Evolutionary conservation across 192 early-diverging fungal genomes (phyloP).

Genomic region (Chytriomyces sp.): DNA sequence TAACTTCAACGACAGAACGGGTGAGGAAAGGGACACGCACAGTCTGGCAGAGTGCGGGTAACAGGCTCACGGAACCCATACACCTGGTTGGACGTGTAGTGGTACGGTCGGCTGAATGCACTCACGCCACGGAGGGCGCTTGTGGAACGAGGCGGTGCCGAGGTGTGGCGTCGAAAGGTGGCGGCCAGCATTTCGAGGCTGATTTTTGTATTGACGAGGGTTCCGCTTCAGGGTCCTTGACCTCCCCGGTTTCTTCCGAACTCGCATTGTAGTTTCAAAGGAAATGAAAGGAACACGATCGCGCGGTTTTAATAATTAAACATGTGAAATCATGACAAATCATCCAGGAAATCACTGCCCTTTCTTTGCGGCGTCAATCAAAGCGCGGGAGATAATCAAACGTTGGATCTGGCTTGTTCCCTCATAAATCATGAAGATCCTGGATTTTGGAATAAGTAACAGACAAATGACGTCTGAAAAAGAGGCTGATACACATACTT

Average conservation of each 20-base stretch:
- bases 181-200: too few species aligned
- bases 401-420: conserved; percentile 96
- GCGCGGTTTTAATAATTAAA: background rate
- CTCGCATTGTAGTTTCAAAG: background rate
- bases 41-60: conserved; percentile 72
- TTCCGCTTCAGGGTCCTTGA: too few species aligned
- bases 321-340: too few species aligned
- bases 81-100: conserved; percentile 75
- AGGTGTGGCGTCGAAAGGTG: too few species aligned
- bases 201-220: too few species aligned
- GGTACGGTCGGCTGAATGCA: conserved; percentile 42
- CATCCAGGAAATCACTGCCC: conserved; percentile 14
- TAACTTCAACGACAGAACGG: background rate
- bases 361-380: conserved; percentile 69
- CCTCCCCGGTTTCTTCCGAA: too few species aligned
- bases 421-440: conserved; percentile 92
- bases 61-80: conserved; percentile 89
- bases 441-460: background rate
- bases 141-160: too few species aligned
- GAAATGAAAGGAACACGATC: background rate
- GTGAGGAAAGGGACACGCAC: too few species aligned
- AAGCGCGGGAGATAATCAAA: conserved; percentile 80
- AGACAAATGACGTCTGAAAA: background rate
- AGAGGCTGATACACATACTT: too few species aligned
- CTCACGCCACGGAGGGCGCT: background rate